Base-by-base conservation (phyloP, 2,329 filamentous ascomycete species). In the Dryadomyces quercus-mongolicae region DNA sequence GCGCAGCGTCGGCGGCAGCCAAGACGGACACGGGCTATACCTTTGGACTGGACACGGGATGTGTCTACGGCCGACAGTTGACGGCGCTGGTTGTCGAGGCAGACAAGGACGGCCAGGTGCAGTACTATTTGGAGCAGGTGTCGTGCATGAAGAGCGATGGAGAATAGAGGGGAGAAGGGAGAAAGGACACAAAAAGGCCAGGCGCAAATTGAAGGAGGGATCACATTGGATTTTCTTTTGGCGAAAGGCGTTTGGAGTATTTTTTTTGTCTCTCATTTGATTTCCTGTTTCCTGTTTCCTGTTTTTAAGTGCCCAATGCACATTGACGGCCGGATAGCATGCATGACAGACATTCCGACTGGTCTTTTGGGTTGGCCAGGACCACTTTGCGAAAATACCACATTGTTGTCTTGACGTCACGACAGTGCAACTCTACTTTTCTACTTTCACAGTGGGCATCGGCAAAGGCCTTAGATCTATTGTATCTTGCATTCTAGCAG, bases 31-130 rank as follows among this genome's bases (percentile, higher is more conserved):
- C 61, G 68, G 85, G 18, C 68, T 94, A 88, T 67, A 87, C 85
- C 4, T 88, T 90, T 63, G 93, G 93, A 0, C 73, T 97, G 49
- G 93, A 97, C 67, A 87, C 86, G 0, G 85, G 83, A 0, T 97
- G 93, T 66, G 82, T 88, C 3, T 80, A 78, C 58, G 91, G 90
- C 12, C 83, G 82, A 1, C 74, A 81, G 58, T 71, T 98, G 59
- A 88, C 86, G 1, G 91, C 87, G 1, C 68, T 95, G 56, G 74
- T 96, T 2, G 79, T 96, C 40, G 79, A 86, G 61, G 78, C 70
- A 3, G 64, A 60, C 5, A 55, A 62, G 2, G 60, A 63, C 6
- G 66, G 64, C 7, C 54, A 49, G 6, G 61, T 72, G 52, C 65
- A 60, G 51, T 66, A 73, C 49, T 62, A 61, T 10, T 63, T 71